These are phyloP conservation scores for Saccharata proteae DNA, from an alignment of 2,329 filamentous ascomycete genomes.

Conservation along the genomic window DNA sequence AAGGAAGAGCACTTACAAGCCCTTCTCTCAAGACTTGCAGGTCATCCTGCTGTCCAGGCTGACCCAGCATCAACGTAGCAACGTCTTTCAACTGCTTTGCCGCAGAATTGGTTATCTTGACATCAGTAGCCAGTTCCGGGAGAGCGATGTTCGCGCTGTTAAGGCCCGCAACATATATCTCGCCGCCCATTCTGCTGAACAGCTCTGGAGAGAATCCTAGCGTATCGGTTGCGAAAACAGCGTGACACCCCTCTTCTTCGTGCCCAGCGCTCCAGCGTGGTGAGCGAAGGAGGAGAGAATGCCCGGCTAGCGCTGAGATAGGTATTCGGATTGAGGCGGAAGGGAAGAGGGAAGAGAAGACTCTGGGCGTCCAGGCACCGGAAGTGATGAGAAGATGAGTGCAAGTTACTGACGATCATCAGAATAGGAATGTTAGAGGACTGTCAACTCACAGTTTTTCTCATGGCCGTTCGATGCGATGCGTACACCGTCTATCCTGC, in stretches of 20 bases:
- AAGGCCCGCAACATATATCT: constrained; percentile 63
- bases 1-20: constrained; percentile 27
- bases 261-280: constrained; percentile 39
- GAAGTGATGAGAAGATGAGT: constrained; percentile 54
- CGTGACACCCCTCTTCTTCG: constrained; percentile 45
- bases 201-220: constrained; percentile 56
- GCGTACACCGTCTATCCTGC: constrained; percentile 40
- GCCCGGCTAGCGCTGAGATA: constrained; percentile 53
- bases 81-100: constrained; percentile 39
- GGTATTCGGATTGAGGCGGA: constrained; percentile 40
- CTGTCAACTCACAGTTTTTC: constrained; percentile 23
- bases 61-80: constrained; percentile 38
- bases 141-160: constrained; percentile 51
- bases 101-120: constrained; percentile 33
- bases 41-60: constrained; percentile 32
- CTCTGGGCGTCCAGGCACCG: constrained; percentile 57
- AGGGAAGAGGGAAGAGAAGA: constrained; percentile 56
- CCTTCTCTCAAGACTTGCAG: constrained; percentile 52
- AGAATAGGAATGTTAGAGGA: constrained; percentile 6
- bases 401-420: constrained; percentile 40
- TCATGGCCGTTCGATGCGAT: constrained; percentile 37
- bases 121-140: constrained; percentile 43
- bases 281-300: constrained; percentile 56
- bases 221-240: constrained; percentile 52
- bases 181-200: constrained; percentile 52